Conservation (phyloP, 2,329 filamentous ascomycete genomes). For the Podosphaera fusca region DNA sequence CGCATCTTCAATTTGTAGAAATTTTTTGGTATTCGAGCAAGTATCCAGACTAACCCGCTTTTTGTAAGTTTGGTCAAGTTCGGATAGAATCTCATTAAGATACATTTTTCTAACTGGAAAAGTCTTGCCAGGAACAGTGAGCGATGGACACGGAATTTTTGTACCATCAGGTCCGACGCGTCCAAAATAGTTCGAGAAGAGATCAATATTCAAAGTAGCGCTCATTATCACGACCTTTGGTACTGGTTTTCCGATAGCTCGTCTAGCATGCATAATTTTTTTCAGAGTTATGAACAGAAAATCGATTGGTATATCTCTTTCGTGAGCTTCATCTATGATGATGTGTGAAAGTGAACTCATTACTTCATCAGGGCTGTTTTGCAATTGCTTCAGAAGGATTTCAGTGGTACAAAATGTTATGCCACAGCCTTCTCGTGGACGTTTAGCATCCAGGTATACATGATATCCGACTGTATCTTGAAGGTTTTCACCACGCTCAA, state of each 20-base stretch:
- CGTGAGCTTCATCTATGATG: conserved; percentile 87
- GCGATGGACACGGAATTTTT: conserved; percentile 47
- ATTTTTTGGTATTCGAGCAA: neutral
- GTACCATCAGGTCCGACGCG: conserved; percentile 30
- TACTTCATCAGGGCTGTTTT: conserved; percentile 55
- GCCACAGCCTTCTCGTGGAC: conserved; percentile 35
- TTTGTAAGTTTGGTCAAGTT: neutral
- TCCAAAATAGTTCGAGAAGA: conserved; percentile 59
- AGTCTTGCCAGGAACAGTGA: conserved; percentile 69
- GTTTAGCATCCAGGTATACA: conserved; percentile 67
- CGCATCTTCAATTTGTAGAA: neutral
- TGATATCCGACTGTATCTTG: conserved; percentile 74
- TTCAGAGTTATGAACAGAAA: conserved; percentile 81
- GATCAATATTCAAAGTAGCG: conserved; percentile 67
- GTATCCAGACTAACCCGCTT: neutral
- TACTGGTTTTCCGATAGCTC: conserved; percentile 46
- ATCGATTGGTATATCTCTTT: conserved; percentile 77
- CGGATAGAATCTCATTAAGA: conserved; percentile 23
- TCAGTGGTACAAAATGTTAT: conserved; percentile 90
- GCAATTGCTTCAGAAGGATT: conserved; percentile 64
- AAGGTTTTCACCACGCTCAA: conserved; percentile 59
- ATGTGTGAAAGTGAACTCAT: conserved; percentile 76
- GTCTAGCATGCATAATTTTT: conserved; percentile 44
- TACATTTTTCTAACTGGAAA: conserved; percentile 74
- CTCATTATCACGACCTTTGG: conserved; percentile 85